A percentile compares a stretch with the other conserved stretches of the same genome.
Conservation (phyloP, 768 basidiomycete genomes). For the Tricholoma flavovirens region DNA sequence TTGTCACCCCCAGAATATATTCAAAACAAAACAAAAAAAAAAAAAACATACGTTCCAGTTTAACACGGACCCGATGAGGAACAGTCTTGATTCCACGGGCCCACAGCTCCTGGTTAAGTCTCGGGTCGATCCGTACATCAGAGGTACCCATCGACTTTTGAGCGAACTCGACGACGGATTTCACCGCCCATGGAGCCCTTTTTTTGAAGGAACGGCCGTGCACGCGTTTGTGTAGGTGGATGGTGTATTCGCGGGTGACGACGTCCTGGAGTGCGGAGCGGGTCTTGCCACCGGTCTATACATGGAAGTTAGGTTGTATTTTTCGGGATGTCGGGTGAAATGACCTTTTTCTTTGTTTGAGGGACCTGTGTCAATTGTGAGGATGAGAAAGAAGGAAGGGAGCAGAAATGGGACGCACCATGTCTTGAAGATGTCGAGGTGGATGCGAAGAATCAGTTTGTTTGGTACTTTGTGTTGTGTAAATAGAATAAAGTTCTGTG, state of each 20-base stretch:
- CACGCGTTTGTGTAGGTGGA: constrained; percentile 94
- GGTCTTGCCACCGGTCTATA: constrained; percentile 71
- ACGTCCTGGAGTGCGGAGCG: constrained; percentile 98
- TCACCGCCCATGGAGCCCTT: constrained; percentile 94
- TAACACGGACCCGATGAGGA: constrained; percentile 86
- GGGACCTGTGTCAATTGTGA: constrained; percentile 47
- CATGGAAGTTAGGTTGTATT: not conserved
- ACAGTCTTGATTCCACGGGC: constrained; percentile 89
- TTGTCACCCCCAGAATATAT: too few species aligned
- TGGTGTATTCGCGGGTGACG: constrained; percentile 97
- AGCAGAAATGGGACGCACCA: constrained; percentile 40
- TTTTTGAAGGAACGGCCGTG: constrained; percentile 95
- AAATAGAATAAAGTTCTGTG: constrained; percentile 51
- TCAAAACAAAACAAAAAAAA: constrained; percentile 2
- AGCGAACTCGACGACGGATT: constrained; percentile 89
- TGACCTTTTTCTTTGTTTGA: constrained; percentile 54
- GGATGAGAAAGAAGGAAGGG: constrained; percentile 6
- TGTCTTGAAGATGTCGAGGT: constrained; percentile 62
- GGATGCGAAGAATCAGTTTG: constrained; percentile 35
- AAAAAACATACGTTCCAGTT: constrained; percentile 71
- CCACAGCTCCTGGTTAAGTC: constrained; percentile 96
- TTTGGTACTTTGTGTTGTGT: constrained; percentile 38
- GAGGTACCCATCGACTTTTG: constrained; percentile 92
- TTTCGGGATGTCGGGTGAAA: not conserved
- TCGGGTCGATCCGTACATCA: constrained; percentile 92